These are phyloP conservation scores for Solanum piurae DNA, from an alignment of 257 asterid species.

Conservation along the genomic window DNA sequence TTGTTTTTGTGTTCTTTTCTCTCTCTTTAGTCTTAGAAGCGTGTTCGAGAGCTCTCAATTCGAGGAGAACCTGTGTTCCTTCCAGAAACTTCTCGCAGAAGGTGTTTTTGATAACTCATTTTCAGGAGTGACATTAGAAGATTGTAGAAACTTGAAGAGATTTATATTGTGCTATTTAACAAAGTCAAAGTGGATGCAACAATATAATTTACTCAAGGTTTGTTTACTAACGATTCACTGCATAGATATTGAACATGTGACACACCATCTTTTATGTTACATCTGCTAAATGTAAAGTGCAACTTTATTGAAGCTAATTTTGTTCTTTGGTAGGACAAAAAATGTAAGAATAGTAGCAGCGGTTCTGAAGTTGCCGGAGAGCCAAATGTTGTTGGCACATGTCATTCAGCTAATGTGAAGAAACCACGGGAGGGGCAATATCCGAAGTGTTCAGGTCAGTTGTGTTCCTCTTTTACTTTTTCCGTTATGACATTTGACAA, in stretches of 20 bases:
- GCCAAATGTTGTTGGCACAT: conserved; percentile 14
- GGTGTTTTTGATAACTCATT: conserved; percentile 59
- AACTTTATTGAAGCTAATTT: not conserved
- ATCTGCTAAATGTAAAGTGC: not conserved
- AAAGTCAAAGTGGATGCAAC: conserved; percentile 64
- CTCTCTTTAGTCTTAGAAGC: conserved; percentile 38
- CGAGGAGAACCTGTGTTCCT: conserved; percentile 47
- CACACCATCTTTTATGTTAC: not conserved
- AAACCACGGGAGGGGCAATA: conserved; percentile 36
- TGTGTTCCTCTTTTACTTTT: not conserved
- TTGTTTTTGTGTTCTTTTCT: not conserved
- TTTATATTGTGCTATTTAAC: conserved; percentile 33
- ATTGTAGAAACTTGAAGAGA: conserved; percentile 45
- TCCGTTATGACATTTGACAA: not conserved
- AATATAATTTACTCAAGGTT: conserved; percentile 49
- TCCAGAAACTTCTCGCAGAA: conserved; percentile 65
- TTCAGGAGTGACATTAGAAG: conserved; percentile 41
- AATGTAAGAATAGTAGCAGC: conserved; percentile 21
- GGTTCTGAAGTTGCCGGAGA: conserved; percentile 29
- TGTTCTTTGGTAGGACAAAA: conserved; percentile 32
- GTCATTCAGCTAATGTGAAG: conserved; percentile 22
- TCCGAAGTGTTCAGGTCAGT: conserved; percentile 42
- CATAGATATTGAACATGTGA: not conserved
- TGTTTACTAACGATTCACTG: not conserved
- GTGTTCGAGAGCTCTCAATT: conserved; percentile 56